These are phyloP conservation scores for Stachybotrys chartarum DNA, from an alignment of 2,329 filamentous ascomycete species.

Conservation along the genomic window DNA sequence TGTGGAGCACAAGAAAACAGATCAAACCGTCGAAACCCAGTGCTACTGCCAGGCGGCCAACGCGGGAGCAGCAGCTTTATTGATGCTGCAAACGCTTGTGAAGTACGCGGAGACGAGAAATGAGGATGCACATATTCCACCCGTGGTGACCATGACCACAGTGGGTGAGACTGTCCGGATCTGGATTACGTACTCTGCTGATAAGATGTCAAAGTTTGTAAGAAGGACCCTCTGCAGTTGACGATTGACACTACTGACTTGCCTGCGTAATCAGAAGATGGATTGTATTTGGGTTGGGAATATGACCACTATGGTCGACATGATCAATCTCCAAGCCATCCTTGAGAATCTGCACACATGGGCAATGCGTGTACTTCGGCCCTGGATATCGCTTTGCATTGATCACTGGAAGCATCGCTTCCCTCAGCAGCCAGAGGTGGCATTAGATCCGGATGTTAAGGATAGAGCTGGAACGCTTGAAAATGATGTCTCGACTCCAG, in stretches of 20 bases:
- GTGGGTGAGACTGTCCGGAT: slow-evolving; percentile 5
- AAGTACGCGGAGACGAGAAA: slow-evolving; percentile 3
- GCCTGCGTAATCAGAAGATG: slow-evolving; percentile 6
- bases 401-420: slow-evolving; percentile 7
- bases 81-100: slow-evolving; percentile 6
- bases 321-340: slow-evolving; percentile 8
- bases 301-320: slow-evolving; percentile 6
- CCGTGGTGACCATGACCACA: slow-evolving; percentile 8
- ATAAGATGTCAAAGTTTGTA: slow-evolving; percentile 4
- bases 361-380: slow-evolving; percentile 7
- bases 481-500: neutral
- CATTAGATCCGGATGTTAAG: neutral
- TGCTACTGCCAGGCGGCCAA: slow-evolving; percentile 8
- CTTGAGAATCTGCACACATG: slow-evolving; percentile 10
- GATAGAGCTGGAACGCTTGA: neutral
- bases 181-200: slow-evolving; percentile 8
- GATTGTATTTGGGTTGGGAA: slow-evolving; percentile 10
- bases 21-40: neutral
- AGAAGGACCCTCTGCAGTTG: neutral
- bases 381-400: slow-evolving; percentile 10
- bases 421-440: neutral
- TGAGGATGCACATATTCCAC: slow-evolving; percentile 5
- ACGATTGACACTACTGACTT: neutral
- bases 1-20: slow-evolving; percentile 8
- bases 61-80: slow-evolving; percentile 6